phyloP scores from a whole-genome alignment of 495 filamentous ascomycete genomes.

The Penicillium cosmopolitanum region DNA sequence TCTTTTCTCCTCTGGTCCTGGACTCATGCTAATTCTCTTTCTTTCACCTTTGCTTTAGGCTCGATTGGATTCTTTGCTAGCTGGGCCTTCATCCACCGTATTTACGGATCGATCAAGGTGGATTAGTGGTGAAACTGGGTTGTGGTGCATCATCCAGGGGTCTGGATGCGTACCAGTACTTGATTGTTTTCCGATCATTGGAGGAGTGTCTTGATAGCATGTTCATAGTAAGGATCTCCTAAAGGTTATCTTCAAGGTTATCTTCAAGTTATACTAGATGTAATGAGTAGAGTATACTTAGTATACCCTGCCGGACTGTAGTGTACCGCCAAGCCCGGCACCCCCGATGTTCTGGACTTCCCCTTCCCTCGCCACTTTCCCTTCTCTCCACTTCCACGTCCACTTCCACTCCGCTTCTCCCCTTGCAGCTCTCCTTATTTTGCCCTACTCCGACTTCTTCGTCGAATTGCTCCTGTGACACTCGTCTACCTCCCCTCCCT shows the following conservation, averaged over 20 bases:
- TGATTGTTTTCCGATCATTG: no score
- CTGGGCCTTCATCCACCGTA: slow-evolving; percentile 90
- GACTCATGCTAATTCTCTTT: slow-evolving; percentile 12
- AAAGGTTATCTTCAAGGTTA: neutral
- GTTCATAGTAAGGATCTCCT: no score
- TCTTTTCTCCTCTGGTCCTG: neutral
- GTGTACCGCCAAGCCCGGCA: no score
- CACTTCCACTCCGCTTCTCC: slow-evolving; percentile 7
- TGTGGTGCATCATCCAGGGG: neutral
- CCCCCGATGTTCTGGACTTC: neutral
- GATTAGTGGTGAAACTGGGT: slow-evolving; percentile 58
- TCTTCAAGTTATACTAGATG: neutral
- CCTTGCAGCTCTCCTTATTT: neutral
- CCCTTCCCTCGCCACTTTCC: neutral
- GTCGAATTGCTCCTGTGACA: no score
- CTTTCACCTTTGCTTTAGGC: slow-evolving; percentile 56
- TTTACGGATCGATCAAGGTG: slow-evolving; percentile 95
- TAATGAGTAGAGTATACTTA: no score
- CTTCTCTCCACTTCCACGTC: neutral
- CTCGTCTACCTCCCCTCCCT: no score
- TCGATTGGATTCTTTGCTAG: slow-evolving; percentile 94
- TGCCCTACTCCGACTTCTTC: no score
- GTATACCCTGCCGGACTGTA: no score
- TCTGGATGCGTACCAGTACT: neutral
- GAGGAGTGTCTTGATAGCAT: no score